Conservation (phyloP, 805 yeast species). For the Candida maesae region DNA sequence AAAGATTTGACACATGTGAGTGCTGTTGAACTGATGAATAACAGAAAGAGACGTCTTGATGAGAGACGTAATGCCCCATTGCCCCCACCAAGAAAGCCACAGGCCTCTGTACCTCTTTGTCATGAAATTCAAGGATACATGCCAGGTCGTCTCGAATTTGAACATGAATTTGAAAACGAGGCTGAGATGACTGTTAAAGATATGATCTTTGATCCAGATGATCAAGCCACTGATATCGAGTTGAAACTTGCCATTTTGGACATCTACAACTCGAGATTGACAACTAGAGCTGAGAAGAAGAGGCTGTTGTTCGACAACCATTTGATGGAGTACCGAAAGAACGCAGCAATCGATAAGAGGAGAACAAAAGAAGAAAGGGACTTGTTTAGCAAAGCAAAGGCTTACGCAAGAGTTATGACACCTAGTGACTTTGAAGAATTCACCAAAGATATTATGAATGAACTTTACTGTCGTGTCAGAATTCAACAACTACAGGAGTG, state of each 20-base stretch:
- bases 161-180: conserved; percentile 93
- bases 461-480: conserved; percentile 71
- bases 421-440: conserved; percentile 78
- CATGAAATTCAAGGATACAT: conserved; percentile 96
- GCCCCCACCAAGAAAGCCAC: conserved; percentile 84
- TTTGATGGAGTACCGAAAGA: conserved; percentile 79
- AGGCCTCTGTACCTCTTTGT: conserved; percentile 91
- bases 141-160: conserved; percentile 98
- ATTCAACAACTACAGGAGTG: conserved; percentile 91
- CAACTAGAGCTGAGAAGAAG: conserved; percentile 91
- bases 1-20: conserved; percentile 58
- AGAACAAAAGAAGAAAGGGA: conserved; percentile 90
- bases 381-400: conserved; percentile 66
- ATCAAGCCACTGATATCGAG: conserved; percentile 82
- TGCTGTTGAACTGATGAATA: conserved; percentile 64
- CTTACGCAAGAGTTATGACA: conserved; percentile 77
- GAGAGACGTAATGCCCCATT: conserved; percentile 65
- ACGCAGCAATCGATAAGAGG: conserved; percentile 78
- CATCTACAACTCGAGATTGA: conserved; percentile 84
- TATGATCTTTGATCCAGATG: conserved; percentile 94
- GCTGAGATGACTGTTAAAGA: conserved; percentile 94
- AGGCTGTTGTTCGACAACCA: conserved; percentile 72
- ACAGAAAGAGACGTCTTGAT: conserved; percentile 70
- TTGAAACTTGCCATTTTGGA: conserved; percentile 83
- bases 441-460: conserved; percentile 67